phyloP scores from a whole-genome alignment of 352 stramenopile species.

The Pythium brachiatum region DNA sequence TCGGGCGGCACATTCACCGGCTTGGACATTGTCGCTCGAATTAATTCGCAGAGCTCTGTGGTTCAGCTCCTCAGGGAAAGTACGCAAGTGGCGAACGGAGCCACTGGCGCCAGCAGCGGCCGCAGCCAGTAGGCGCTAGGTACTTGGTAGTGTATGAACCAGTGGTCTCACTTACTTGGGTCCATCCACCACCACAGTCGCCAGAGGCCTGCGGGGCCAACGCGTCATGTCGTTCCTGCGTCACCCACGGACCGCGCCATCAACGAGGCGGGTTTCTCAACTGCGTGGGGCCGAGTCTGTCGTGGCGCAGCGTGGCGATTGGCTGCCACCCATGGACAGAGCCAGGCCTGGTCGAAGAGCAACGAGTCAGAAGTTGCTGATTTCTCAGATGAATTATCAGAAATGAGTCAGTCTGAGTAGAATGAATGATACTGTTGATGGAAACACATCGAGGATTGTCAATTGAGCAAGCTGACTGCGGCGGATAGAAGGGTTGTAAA shows the following conservation, averaged over 20 bases:
- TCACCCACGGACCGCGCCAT: neutral
- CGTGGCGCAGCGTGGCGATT: neutral
- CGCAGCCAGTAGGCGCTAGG: neutral
- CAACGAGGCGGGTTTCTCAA: neutral
- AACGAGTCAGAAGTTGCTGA: neutral
- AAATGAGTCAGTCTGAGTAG: neutral
- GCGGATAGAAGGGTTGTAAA: too few species aligned
- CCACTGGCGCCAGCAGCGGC: neutral
- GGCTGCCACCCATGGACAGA: neutral
- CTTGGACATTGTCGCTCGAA: too few species aligned
- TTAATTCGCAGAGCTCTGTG: too few species aligned
- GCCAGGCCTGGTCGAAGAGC: neutral
- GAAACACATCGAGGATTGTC: too few species aligned
- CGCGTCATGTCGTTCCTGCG: neutral
- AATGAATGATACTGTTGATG: too few species aligned
- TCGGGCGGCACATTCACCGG: constrained; percentile 34
- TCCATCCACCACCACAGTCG: neutral
- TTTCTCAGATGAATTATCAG: neutral
- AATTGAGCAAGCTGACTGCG: too few species aligned
- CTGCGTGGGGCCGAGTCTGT: neutral
- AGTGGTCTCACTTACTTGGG: too few species aligned
- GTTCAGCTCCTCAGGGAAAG: too few species aligned
- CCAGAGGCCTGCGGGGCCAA: neutral
- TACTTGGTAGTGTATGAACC: too few species aligned
- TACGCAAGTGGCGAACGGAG: neutral